Conservation (phyloP, 805 yeast species). For the Metschnikowia similis region DNA sequence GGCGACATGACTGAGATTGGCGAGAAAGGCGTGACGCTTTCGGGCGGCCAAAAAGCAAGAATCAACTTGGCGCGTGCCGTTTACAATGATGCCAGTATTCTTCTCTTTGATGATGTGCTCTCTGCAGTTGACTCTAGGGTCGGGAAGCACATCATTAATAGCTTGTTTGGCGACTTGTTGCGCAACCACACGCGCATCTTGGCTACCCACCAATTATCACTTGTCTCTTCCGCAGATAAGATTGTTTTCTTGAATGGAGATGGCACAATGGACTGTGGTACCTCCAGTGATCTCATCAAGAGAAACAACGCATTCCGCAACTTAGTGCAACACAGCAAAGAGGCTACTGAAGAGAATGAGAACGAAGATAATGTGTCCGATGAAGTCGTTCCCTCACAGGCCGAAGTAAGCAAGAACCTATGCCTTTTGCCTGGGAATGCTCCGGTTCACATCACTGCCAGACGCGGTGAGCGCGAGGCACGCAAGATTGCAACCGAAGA, state of each 20-base stretch:
- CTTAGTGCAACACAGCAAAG: slow-evolving; percentile 45
- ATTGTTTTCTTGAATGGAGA: slow-evolving; percentile 38
- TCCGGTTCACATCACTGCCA: not conserved
- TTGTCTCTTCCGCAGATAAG: slow-evolving; percentile 36
- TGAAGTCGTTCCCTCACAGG: slow-evolving; percentile 5
- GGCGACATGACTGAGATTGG: slow-evolving; percentile 42
- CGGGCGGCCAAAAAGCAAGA: slow-evolving; percentile 46
- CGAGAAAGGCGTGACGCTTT: slow-evolving; percentile 41
- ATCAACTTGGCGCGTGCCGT: slow-evolving; percentile 42
- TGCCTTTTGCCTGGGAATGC: slow-evolving; percentile 8
- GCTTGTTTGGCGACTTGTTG: slow-evolving; percentile 33
- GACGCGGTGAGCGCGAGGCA: not conserved
- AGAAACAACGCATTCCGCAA: slow-evolving; percentile 46
- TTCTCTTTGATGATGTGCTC: slow-evolving; percentile 42
- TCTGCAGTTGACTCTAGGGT: slow-evolving; percentile 43
- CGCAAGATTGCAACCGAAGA: slow-evolving; percentile 4
- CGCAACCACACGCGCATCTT: slow-evolving; percentile 32
- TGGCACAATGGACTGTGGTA: slow-evolving; percentile 39
- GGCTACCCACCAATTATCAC: slow-evolving; percentile 43
- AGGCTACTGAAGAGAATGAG: slow-evolving; percentile 22
- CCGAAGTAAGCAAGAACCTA: slow-evolving; percentile 3
- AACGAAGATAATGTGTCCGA: slow-evolving; percentile 23
- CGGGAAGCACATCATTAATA: slow-evolving; percentile 36
- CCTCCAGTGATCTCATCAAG: slow-evolving; percentile 24
- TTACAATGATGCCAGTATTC: slow-evolving; percentile 29